These are phyloP conservation scores for Acmispon strigosus DNA, from an alignment of 306 rosid genomes.

Conservation along the genomic window DNA sequence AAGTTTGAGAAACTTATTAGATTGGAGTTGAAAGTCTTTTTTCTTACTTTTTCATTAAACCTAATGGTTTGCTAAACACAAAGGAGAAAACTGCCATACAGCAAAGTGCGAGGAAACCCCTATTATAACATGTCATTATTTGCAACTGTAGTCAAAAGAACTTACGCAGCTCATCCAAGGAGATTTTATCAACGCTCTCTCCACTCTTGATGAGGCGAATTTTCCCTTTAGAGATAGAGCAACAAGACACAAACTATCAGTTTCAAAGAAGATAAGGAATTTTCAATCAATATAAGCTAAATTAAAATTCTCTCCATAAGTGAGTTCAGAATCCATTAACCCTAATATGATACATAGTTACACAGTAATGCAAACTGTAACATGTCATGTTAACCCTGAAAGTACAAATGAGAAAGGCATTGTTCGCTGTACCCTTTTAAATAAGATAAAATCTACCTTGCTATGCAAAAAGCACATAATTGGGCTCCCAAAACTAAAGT, in stretches of 20 bases:
- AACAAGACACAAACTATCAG: constrained; percentile 9
- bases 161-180: constrained; percentile 75
- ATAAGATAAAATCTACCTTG: neutral
- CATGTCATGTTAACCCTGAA: neutral
- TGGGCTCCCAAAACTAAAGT: neutral
- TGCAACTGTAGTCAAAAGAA: too few species aligned
- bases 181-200: constrained; percentile 47
- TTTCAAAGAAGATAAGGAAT: neutral
- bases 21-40: too few species aligned
- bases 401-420: neutral
- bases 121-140: too few species aligned
- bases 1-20: too few species aligned
- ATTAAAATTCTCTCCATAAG: neutral
- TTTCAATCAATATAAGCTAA: neutral
- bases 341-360: neutral
- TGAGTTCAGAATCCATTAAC: neutral
- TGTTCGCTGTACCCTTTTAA: neutral
- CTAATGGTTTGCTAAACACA: too few species aligned
- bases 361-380: neutral
- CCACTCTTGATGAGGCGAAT: constrained; percentile 64
- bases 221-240: constrained; percentile 51
- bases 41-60: too few species aligned
- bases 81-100: neutral
- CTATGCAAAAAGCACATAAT: neutral
- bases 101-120: neutral